Evolutionary conservation across 805 yeast genomes (phyloP), one percentile per base, ranked within the genome.

Genomic region (Candida railenensis): DNA sequence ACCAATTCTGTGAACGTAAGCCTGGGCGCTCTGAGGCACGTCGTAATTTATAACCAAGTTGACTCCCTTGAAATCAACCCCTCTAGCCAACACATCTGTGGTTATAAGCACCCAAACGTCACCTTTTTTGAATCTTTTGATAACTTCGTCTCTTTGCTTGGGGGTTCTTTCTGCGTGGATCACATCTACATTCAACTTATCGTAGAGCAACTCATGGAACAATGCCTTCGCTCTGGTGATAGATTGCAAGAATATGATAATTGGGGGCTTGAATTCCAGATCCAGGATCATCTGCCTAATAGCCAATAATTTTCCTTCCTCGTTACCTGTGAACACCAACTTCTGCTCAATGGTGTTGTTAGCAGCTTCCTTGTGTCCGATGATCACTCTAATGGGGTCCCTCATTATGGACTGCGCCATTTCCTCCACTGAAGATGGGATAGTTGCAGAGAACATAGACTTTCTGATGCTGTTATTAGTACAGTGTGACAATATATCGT

Each of bases 1-100:
- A 66, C 99, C 99, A 58, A 94, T 89, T 70, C 99, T 82, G 66
- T 94, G 99, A 40, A 94, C 97, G 63, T 94, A 94, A 0, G 96
- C 85, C 65, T 92, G 97, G 0, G 97, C 89, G 38, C 86, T 81
- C 57, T 83, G 87, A 15, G 99, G 99, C 11, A 94, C 96, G 67
- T 94, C 99, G 65, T 94, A 94, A 67, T 94, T 94, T 54, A 94
- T 88, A 36, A 94, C 97, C 48, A 95, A 64, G 60, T 91, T 94
- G 42, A 94, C 92, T 46, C 97, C 97, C 60, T 89, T 89, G 71
- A 94, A 94, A 66, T 94, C 99, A 48, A 94, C 88, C 74, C 99
- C 99, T 71, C 99, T 82, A 2, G 97, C 86, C 46, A 94, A 72
- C 41, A 94, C 96, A 67, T 94, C 99, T 0, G 99, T 94, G 64